These are phyloP conservation scores for Picea mariana DNA, from an alignment of 83 land plant species.

Conservation along the genomic window DNA sequence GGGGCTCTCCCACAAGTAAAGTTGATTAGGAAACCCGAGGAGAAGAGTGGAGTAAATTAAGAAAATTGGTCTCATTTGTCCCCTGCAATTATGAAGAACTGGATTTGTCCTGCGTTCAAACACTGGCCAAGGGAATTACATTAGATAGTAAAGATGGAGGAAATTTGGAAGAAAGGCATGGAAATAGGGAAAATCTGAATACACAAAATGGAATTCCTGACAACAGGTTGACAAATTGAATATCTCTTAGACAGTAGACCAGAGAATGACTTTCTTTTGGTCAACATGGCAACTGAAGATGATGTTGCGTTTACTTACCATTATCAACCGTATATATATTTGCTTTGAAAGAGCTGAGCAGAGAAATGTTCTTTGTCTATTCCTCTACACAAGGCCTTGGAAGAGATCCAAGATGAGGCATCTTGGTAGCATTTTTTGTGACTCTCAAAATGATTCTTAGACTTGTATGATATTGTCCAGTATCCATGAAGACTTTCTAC, in stretches of 20 bases:
- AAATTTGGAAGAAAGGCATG: neutral
- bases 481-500: neutral
- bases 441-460: neutral
- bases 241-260: neutral
- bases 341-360: neutral
- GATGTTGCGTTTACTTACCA: neutral
- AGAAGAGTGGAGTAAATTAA: constrained; percentile 42
- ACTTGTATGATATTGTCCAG: neutral
- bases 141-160: constrained; percentile 42
- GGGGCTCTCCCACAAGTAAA: constrained; percentile 73
- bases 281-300: neutral
- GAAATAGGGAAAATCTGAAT: neutral
- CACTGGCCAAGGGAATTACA: constrained; percentile 68
- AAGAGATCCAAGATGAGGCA: constrained; percentile 6
- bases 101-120: constrained; percentile 75
- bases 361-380: constrained; percentile 5
- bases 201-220: neutral
- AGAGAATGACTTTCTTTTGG: neutral
- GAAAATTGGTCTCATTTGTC: constrained; percentile 54
- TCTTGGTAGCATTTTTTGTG: neutral
- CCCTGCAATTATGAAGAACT: constrained; percentile 55
- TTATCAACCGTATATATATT: constrained; percentile 6
- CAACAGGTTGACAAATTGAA: neutral
- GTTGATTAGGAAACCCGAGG: constrained; percentile 62
- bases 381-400: neutral